A percentile compares a stretch with the other conserved stretches of the same genome.
Evolutionary conservation across 2,329 filamentous ascomycete genomes (phyloP).

Genomic region (Septoria linicola): DNA sequence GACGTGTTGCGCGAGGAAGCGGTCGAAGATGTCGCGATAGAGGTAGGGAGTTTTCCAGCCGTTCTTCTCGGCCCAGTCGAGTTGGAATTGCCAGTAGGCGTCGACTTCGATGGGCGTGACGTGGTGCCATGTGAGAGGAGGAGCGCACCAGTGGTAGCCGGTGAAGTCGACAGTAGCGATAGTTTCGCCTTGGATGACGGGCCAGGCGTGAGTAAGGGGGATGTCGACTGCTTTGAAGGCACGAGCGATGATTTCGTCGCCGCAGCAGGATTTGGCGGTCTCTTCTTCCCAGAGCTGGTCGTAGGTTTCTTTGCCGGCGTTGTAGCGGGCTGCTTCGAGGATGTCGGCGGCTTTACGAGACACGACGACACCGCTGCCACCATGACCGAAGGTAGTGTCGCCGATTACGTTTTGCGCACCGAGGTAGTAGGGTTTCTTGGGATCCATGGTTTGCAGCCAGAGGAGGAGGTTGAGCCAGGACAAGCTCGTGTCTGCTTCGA

Average conservation of each 20-base stretch:
- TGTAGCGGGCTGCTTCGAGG: constrained; percentile 41
- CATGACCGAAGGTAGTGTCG: constrained; percentile 43
- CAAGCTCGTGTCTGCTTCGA: constrained; percentile 56
- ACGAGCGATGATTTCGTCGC: constrained; percentile 55
- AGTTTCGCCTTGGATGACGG: constrained; percentile 48
- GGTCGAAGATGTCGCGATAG: constrained; percentile 37
- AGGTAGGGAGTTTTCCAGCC: constrained; percentile 38
- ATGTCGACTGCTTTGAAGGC: constrained; percentile 49
- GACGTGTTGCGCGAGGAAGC: constrained; percentile 36
- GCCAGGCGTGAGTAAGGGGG: constrained; percentile 45
- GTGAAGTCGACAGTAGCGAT: constrained; percentile 45
- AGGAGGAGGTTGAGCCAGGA: constrained; percentile 50
- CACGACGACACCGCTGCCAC: constrained; percentile 47
- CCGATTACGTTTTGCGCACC: constrained; percentile 46
- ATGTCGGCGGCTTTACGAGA: constrained; percentile 44
- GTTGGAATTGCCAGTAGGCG: constrained; percentile 36
- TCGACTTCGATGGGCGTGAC: constrained; percentile 36
- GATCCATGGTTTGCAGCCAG: constrained; percentile 51
- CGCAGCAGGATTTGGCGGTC: constrained; percentile 52
- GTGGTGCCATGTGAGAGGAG: constrained; percentile 43
- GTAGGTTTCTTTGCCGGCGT: constrained; percentile 40
- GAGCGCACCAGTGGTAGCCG: constrained; percentile 45
- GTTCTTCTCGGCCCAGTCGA: constrained; percentile 32
- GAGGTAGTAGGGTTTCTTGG: constrained; percentile 48
- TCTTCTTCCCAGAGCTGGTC: constrained; percentile 44